Evolutionary conservation across 2,329 filamentous ascomycete genomes (phyloP).

Genomic region (Epichloe typhina): DNA sequence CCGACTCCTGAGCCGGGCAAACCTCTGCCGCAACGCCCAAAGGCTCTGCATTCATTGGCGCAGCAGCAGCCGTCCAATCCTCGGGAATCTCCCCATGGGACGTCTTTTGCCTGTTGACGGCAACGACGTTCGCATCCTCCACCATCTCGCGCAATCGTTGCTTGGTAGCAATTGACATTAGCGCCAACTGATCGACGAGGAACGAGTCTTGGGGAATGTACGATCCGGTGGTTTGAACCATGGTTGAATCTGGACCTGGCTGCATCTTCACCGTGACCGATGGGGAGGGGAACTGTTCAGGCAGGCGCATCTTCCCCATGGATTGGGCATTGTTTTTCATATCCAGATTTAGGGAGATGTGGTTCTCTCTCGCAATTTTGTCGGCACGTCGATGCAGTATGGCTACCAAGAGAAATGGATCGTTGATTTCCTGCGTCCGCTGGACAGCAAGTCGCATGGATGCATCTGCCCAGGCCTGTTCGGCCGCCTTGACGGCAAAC

Average conservation of each 20-base stretch:
- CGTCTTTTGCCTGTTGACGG: conserved; percentile 58
- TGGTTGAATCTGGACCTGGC: conserved; percentile 46
- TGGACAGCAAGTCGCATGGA: conserved; percentile 46
- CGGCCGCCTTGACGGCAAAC: conserved; percentile 50
- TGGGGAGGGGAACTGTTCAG: conserved; percentile 36
- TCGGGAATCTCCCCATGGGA: conserved; percentile 69
- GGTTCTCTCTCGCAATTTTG: conserved; percentile 45
- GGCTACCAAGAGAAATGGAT: conserved; percentile 60
- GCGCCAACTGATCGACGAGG: conserved; percentile 68
- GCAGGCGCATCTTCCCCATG: conserved; percentile 35
- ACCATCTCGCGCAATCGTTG: conserved; percentile 64
- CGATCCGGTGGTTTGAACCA: conserved; percentile 50
- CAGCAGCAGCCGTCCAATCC: conserved; percentile 63
- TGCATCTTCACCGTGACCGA: conserved; percentile 40
- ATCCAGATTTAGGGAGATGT: conserved; percentile 42
- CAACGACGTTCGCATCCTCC: conserved; percentile 61
- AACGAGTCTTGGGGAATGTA: conserved; percentile 65
- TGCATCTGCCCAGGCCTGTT: conserved; percentile 53
- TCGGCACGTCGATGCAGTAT: conserved; percentile 43
- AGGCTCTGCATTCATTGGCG: conserved; percentile 30
- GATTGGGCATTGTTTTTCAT: conserved; percentile 31
- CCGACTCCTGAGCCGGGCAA: conserved; percentile 16
- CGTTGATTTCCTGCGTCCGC: conserved; percentile 55
- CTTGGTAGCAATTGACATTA: conserved; percentile 72
- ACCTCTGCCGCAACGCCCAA: conserved; percentile 11